Conservation (phyloP, 805 yeast species). For the Komagataella pseudopastoris region DNA sequence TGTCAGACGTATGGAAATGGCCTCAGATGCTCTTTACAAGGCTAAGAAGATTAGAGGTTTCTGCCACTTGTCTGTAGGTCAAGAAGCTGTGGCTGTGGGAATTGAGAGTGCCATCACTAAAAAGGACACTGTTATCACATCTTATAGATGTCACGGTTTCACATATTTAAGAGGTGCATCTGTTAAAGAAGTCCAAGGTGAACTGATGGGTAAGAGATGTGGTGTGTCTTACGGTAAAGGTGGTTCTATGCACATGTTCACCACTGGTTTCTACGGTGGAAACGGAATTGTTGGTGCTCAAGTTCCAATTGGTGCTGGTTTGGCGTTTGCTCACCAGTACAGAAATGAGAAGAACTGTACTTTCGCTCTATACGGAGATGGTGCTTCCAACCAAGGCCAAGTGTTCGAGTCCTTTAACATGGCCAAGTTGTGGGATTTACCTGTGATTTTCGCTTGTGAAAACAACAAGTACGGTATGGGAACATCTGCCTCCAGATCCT, state of each 20-base stretch:
- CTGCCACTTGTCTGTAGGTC: conserved; percentile 97
- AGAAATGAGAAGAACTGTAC: conserved; percentile 66
- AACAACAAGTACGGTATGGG: conserved; percentile 99
- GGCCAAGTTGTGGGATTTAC: conserved; percentile 98
- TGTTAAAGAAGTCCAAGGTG: conserved; percentile 83
- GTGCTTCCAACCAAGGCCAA: conserved; percentile 99
- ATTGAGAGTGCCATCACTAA: conserved; percentile 86
- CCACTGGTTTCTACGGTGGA: conserved; percentile 95
- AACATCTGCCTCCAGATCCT: conserved; percentile 92
- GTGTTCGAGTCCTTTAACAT: conserved; percentile 95
- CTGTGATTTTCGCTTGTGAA: conserved; percentile 91
- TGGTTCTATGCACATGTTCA: conserved; percentile 99
- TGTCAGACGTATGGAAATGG: conserved; percentile 97
- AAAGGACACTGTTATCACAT: conserved; percentile 83
- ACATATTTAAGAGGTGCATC: conserved; percentile 94
- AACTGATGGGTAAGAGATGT: conserved; percentile 89
- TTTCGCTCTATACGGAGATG: conserved; percentile 92
- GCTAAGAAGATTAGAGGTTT: conserved; percentile 98
- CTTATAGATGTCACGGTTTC: conserved; percentile 98
- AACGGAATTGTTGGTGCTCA: conserved; percentile 99
- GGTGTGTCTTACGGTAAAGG: conserved; percentile 98
- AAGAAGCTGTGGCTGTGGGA: conserved; percentile 98
- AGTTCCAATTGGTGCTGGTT: conserved; percentile 95
- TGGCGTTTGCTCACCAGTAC: conserved; percentile 97
- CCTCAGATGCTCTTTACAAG: conserved; percentile 94